Evolutionary conservation across 306 rosid species (phyloP).

Genomic region (Castanea sativa): DNA sequence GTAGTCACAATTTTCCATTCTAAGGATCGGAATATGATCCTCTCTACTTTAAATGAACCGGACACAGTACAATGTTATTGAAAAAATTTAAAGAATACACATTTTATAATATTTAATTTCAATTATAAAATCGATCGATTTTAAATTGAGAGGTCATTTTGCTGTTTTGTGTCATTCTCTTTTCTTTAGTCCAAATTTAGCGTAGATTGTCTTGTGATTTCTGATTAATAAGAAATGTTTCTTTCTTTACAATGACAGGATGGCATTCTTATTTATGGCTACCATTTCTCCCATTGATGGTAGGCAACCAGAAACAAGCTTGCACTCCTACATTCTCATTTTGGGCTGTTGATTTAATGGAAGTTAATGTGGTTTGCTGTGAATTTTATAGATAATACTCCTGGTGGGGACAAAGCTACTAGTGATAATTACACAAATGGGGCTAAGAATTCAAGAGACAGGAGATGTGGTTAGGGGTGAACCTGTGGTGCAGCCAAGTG

Average conservation of each 20-base stretch:
- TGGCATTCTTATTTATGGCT: conserved; percentile 72
- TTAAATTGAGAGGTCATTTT: no score
- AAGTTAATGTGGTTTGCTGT: conserved; percentile 2
- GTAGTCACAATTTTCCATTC: not conserved
- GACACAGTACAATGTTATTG: no score
- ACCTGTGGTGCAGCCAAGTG: conserved; percentile 71
- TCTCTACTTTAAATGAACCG: no score
- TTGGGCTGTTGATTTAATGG: not conserved
- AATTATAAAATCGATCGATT: no score
- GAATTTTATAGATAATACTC: conserved; percentile 54
- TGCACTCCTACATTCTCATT: not conserved
- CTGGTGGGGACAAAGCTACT: conserved; percentile 75
- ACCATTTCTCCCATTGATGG: conserved; percentile 71
- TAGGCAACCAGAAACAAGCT: conserved; percentile 34
- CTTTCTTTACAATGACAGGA: conserved; percentile 44
- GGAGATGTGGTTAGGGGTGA: conserved; percentile 73
- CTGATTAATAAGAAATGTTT: conserved; percentile 2
- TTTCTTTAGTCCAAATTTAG: not conserved
- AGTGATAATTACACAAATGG: conserved; percentile 73
- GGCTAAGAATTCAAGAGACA: conserved; percentile 55
- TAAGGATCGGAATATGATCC: no score
- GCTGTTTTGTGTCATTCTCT: not conserved
- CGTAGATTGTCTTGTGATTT: not conserved
- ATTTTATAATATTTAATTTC: no score
- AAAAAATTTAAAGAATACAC: no score